Evolutionary conservation across 1,139 yeast genomes (phyloP).

Genomic region (Blastobotrys arbuscula): DNA sequence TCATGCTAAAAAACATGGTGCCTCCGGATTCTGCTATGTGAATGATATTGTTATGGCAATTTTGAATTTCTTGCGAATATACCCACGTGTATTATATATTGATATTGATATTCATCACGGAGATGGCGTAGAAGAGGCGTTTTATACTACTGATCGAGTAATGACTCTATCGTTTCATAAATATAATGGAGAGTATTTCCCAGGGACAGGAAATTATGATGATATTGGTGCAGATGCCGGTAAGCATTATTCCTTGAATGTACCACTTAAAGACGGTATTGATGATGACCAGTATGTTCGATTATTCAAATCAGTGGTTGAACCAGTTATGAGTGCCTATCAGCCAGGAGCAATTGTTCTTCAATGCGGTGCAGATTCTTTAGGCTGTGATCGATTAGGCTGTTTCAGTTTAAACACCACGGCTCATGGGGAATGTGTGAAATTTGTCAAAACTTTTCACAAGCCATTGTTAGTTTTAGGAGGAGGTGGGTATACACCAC

Average conservation of each 20-base stretch:
- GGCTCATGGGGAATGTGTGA: constrained; percentile 95
- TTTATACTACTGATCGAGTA: constrained; percentile 89
- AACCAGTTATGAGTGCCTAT: constrained; percentile 73
- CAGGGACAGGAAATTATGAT: constrained; percentile 80
- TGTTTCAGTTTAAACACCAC: constrained; percentile 85
- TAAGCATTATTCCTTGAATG: constrained; percentile 78
- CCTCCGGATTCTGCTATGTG: constrained; percentile 92
- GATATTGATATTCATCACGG: constrained; percentile 98
- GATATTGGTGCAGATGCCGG: constrained; percentile 88
- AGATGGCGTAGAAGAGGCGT: constrained; percentile 97
- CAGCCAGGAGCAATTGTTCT: constrained; percentile 92
- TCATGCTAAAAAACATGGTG: constrained; percentile 92
- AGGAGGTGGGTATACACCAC: constrained; percentile 97
- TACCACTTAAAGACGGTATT: constrained; percentile 93
- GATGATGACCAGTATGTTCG: constrained; percentile 86
- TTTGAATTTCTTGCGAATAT: constrained; percentile 72
- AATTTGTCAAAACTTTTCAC: constrained; percentile 77
- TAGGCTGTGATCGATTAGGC: constrained; percentile 90
- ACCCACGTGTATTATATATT: constrained; percentile 86
- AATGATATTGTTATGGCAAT: constrained; percentile 92
- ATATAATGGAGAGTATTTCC: constrained; percentile 92
- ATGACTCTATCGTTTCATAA: constrained; percentile 95
- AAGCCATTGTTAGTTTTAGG: constrained; percentile 89
- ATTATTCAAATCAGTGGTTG: constrained; percentile 76
- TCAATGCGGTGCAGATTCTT: constrained; percentile 96